Conservation (phyloP, 768 basidiomycete species). For the Fibroporia radiculosa region DNA sequence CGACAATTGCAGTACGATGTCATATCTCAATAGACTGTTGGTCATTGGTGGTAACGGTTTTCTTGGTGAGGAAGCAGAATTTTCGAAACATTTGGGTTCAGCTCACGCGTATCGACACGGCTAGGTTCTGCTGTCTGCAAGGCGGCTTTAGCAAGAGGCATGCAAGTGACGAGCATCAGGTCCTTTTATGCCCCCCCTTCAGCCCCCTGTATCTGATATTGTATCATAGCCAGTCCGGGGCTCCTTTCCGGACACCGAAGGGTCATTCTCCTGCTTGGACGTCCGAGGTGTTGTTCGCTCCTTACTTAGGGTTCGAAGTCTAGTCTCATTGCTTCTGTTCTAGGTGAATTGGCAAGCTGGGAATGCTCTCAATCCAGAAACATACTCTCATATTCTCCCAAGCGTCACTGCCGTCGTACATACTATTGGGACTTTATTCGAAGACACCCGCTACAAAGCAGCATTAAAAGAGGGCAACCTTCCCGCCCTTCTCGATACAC, state of each 20-base stretch:
- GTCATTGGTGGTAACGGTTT: conserved; percentile 99
- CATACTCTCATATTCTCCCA: conserved; percentile 63
- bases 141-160: conserved; percentile 75
- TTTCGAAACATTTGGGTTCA: neutral
- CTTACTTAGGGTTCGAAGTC: neutral
- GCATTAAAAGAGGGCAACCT: conserved; percentile 55
- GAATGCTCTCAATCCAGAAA: conserved; percentile 70
- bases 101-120: neutral
- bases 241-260: conserved; percentile 79
- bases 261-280: conserved; percentile 89
- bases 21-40: conserved; percentile 65
- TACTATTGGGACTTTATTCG: conserved; percentile 86
- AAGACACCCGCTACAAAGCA: conserved; percentile 74
- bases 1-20: neutral
- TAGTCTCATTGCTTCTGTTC: conserved; percentile 2
- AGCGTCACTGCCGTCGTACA: conserved; percentile 78
- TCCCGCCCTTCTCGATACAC: conserved; percentile 38
- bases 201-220: neutral
- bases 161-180: conserved; percentile 89
- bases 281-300: conserved; percentile 42
- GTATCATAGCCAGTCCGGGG: conserved; percentile 70
- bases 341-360: conserved; percentile 87
- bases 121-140: conserved; percentile 90
- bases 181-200: conserved; percentile 22
- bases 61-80: conserved; percentile 51